Percentiles rank a stretch among this genome's conserved stretches.
Conservation (phyloP, 176 grass and related monocot genomes). For the Triticum dicoccoides region DNA sequence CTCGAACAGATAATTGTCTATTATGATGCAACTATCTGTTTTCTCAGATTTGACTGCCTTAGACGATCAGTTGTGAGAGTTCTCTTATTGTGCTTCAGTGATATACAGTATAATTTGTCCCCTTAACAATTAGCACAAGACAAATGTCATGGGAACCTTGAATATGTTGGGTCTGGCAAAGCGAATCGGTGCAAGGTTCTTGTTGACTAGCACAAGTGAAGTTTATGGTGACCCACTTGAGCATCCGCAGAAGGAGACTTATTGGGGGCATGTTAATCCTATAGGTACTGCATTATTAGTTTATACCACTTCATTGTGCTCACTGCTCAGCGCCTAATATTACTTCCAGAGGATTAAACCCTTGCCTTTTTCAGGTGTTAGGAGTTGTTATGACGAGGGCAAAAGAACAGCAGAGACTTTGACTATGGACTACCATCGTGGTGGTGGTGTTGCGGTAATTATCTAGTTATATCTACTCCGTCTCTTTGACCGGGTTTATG, state of each 20-base stretch:
- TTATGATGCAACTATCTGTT: neutral
- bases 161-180: conserved; percentile 97
- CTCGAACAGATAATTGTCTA: neutral
- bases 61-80: neutral
- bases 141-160: conserved; percentile 95
- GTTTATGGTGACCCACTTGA: conserved; percentile 96
- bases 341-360: conserved; percentile 2
- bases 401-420: conserved; percentile 87
- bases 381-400: conserved; percentile 87
- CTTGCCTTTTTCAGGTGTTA: conserved; percentile 49
- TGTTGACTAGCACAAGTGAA: conserved; percentile 86
- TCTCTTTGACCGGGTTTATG: neutral
- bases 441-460: conserved; percentile 68
- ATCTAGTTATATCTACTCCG: neutral
- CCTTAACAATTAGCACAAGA: conserved; percentile 69
- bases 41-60: conserved; percentile 3
- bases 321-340: neutral
- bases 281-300: conserved; percentile 50
- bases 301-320: conserved; percentile 13
- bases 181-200: conserved; percentile 90
- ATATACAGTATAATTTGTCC: conserved; percentile 11
- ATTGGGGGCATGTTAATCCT: conserved; percentile 97
- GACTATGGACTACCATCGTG: conserved; percentile 80
- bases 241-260: conserved; percentile 89
- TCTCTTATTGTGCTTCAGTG: neutral